A percentile compares a stretch with the other conserved stretches of the same genome.
phyloP scores from a whole-genome alignment of 2,329 filamentous ascomycete species.

The Fusarium longipes region DNA sequence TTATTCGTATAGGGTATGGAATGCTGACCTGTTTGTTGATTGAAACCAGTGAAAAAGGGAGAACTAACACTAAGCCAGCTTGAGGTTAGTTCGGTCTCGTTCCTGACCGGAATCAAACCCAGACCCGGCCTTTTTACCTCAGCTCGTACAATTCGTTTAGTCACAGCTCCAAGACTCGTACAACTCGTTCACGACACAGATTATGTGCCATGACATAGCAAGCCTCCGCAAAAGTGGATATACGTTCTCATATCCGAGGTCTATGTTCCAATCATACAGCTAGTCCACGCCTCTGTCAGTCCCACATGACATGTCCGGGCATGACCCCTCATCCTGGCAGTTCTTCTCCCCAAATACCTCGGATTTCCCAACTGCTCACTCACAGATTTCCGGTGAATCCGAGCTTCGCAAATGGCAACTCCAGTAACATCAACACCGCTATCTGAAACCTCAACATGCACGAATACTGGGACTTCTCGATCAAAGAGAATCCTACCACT shows the following conservation, averaged over 20 bases:
- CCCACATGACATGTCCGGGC: conserved; percentile 2
- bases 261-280: not conserved
- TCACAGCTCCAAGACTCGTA: too few relatives aligned
- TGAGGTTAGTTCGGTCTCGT: too few relatives aligned
- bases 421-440: conserved; percentile 26
- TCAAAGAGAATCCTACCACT: conserved; percentile 20
- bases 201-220: not conserved
- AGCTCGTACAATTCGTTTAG: not conserved
- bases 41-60: too few relatives aligned
- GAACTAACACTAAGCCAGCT: too few relatives aligned
- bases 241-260: not conserved
- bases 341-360: not conserved
- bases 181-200: not conserved
- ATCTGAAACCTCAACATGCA: conserved; percentile 29
- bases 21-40: too few relatives aligned
- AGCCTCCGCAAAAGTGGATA: not conserved
- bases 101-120: too few relatives aligned
- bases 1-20: not conserved
- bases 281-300: not conserved
- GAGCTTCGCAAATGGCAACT: conserved; percentile 19
- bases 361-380: conserved; percentile 29
- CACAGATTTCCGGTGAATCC: conserved; percentile 3
- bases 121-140: too few relatives aligned
- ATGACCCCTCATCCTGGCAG: conserved; percentile 1
- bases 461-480: not conserved